Evolutionary conservation across 805 yeast species (phyloP), one percentile per base, ranked within the genome.

Genomic region (Wickerhamiella allomyrinae): DNA sequence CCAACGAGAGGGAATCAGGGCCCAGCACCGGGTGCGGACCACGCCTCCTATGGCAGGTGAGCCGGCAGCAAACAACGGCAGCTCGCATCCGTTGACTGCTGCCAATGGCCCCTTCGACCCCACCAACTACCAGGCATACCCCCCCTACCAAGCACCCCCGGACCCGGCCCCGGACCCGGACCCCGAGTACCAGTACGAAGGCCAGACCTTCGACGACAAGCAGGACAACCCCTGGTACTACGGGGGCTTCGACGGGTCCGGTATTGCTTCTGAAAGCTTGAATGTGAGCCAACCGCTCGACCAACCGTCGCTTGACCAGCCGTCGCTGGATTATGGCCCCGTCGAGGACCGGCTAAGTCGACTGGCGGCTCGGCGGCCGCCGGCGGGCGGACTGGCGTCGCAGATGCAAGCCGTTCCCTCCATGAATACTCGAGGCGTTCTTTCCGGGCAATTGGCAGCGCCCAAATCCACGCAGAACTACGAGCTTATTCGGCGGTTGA

Each of bases 401-500:
- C 29, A 25, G 29, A 25, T 25, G 29, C 13, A 6, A 4, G n/a
- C 10, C n/a, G 13, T 25, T 11, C n/a, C 29, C 5, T 11, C 10
- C 4, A 27, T 27, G 31, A 11, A 8, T 17, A 17, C 9, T 2
- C 8, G 17, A 5, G 31, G 14, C 17, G 31, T 17, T 7, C 17
- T 27, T n/a, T 14, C n/a, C n/a, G 29, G n/a, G 8, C 29, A 25
- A 25, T 25, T 25, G 29, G 29, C n/a, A 11, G 8, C 29, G 13
- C 8, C 8, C 29, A 25, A 10, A n/a, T 10, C 29, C n/a, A 11
- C n/a, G n/a, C 5, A 11, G 5, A 11, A n/a, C 44, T 14, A 20
- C 34, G 14, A 33, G 34, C 15, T 21, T 31, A 20, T 23, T 34
- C 9, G 37, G 29, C 21, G 33, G 41, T 17, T 41, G 41, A 11